Evolutionary conservation across 192 early-diverging fungal species (phyloP), one percentile per base, ranked within the genome.

Genomic region (Pilobolus umbonatus): DNA sequence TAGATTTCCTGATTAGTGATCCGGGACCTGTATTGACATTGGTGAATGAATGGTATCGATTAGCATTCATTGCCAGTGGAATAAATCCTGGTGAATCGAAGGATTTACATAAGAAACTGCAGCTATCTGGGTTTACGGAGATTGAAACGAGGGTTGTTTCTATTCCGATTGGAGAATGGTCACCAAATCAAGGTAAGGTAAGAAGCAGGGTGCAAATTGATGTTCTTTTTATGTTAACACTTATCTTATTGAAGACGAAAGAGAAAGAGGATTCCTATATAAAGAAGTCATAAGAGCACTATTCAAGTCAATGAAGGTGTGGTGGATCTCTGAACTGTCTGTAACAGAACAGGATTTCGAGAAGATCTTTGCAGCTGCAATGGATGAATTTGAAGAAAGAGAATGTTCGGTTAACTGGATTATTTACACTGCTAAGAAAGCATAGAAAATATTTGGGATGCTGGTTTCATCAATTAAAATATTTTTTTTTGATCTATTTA

Each of bases 151-250:
- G 22, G 17, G n/a, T 39, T n/a, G 15, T 57, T 9, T 56, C 62
- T 55, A 57, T 69, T 39, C 67, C 67, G 8, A 52, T 69, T 30
- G 67, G 67, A 15, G 67, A 72, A 62, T 72, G 70, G 70, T 59
- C 64, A 15, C 31, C 51, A 7, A 57, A 63, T 55, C 34, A 48
- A 30, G 62, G 68, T 69, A 64, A 24, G 46, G 14, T 28, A 5
- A 61, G 0, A 10, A 31, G 38, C 15, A 25, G 11, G n/a, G 14
- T 19, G 7, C 29, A n/a, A 24, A 36, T 22, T 56, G 21, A 29
- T 39, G 9, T 21, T 36, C 4, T 31, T 39, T 21, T 3, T 31
- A 39, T 30, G 39, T 26, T 57, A 24, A 19, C 53, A 22, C 42
- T 36, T 54, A 19, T 19, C 25, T 29, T 22, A 31, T 57, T 12